Evolutionary conservation across 768 basidiomycete genomes (phyloP).

Genomic region (Tulasnella sp.): DNA sequence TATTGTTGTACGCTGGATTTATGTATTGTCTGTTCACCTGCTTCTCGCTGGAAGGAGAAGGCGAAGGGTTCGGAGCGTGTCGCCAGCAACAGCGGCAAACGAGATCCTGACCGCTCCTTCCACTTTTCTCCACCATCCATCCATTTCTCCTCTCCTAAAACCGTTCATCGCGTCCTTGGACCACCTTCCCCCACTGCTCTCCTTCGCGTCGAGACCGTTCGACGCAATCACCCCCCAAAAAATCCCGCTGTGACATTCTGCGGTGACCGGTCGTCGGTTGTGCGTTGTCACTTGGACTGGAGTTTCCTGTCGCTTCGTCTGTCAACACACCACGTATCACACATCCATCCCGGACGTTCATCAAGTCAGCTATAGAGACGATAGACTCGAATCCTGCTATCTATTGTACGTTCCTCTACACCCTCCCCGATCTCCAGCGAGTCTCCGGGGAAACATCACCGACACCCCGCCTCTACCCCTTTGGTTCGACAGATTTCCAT

Average conservation of each 20-base stretch:
- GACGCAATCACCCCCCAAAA: neutral
- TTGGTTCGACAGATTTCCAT: neutral
- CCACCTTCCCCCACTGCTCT: neutral
- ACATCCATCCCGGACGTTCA: neutral
- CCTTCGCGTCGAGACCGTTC: neutral
- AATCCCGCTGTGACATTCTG: neutral
- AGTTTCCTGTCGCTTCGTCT: neutral
- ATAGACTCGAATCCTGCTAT: neutral
- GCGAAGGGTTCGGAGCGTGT: constrained; percentile 1
- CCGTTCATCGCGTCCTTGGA: neutral
- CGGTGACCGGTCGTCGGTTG: neutral
- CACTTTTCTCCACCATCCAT: neutral
- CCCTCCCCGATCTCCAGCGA: neutral
- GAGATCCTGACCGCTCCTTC: neutral
- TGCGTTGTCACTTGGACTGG: neutral
- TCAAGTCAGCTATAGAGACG: neutral
- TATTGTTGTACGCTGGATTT: neutral
- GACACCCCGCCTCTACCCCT: neutral
- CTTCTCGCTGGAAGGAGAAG: neutral
- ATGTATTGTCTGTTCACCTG: neutral
- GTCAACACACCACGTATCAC: neutral
- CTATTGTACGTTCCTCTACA: neutral
- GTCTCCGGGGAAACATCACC: neutral
- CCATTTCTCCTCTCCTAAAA: neutral
- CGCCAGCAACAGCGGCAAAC: neutral